A percentile compares a stretch with the other conserved stretches of the same genome.
These are phyloP conservation scores for Austroboletus niveus DNA, from an alignment of 1,284 basidiomycete species.

Conservation along the genomic window DNA sequence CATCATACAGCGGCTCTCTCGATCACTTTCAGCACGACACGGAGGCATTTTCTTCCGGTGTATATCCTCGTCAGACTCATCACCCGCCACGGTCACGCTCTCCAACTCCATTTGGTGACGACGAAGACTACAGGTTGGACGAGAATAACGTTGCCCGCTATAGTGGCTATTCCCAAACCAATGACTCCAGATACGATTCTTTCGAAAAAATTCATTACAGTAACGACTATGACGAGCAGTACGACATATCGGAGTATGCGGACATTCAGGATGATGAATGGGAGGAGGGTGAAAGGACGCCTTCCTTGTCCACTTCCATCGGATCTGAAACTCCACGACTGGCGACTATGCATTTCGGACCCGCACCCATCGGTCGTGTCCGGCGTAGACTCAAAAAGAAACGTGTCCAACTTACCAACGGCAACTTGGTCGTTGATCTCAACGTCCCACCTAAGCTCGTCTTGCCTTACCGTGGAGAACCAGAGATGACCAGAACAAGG, in stretches of 20 bases:
- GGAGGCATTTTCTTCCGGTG: constrained; percentile 65
- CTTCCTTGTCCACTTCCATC: constrained; percentile 38
- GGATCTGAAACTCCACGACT: constrained; percentile 44
- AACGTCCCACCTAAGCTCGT: constrained; percentile 84
- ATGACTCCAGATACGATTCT: constrained; percentile 21
- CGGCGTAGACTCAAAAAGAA: constrained; percentile 75
- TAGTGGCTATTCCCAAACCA: constrained; percentile 38
- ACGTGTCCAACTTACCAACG: constrained; percentile 72
- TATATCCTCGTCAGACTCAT: constrained; percentile 47
- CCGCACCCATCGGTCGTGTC: constrained; percentile 78
- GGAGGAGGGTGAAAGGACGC: constrained; percentile 37
- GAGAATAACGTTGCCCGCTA: constrained; percentile 54
- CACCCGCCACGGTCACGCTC: constrained; percentile 61
- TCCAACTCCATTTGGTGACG: constrained; percentile 67
- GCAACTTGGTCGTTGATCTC: constrained; percentile 85
- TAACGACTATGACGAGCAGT: constrained; percentile 16
- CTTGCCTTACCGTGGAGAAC: constrained; percentile 75
- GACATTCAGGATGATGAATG: constrained; percentile 26
- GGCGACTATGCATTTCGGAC: constrained; percentile 79
- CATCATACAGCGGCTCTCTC: constrained; percentile 19
- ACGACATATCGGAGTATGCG: constrained; percentile 36
- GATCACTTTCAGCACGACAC: constrained; percentile 56
- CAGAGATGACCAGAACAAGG: constrained; percentile 83
- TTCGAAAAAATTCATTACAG: constrained; percentile 31
- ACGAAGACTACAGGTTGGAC: constrained; percentile 63